Conservation (phyloP, 176 grass and related monocot genomes). For the Panicum miliaceum region DNA sequence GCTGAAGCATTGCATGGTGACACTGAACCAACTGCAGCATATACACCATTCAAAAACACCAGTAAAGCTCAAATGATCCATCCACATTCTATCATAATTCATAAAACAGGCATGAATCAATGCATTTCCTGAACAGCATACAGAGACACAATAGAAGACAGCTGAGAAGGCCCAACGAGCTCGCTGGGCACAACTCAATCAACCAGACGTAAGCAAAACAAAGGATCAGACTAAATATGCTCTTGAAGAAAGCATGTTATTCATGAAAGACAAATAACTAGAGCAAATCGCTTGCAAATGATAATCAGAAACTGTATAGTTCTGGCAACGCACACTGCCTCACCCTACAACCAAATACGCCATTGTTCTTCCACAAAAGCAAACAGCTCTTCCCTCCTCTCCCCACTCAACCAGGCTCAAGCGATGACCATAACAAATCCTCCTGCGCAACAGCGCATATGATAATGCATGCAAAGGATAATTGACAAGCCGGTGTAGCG, state of each 20-base stretch:
- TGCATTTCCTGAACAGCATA: too few species aligned
- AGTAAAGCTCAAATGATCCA: too few species aligned
- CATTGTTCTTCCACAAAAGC: conserved; percentile 44
- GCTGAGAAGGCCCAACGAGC: too few species aligned
- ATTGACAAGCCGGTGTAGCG: neutral
- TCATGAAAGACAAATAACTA: neutral
- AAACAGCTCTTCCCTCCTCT: neutral
- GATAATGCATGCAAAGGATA: conserved; percentile 36
- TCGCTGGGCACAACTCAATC: neutral
- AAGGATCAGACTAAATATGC: neutral
- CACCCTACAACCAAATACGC: conserved; percentile 9
- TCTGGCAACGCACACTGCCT: conserved; percentile 23
- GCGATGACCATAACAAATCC: conserved; percentile 33
- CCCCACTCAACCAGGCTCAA: conserved; percentile 19
- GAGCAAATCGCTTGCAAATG: conserved; percentile 31
- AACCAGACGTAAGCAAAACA: neutral
- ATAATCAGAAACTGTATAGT: conserved; percentile 44
- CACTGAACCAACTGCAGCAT: too few species aligned
- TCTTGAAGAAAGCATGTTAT: neutral
- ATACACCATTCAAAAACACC: too few species aligned
- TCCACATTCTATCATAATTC: too few species aligned
- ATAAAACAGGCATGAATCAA: too few species aligned
- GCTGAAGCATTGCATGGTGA: too few species aligned
- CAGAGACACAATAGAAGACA: too few species aligned
- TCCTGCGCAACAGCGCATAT: neutral